A percentile compares a stretch with the other conserved stretches of the same genome.
phyloP scores from a whole-genome alignment of 2,329 filamentous ascomycete species.

The Camptophora hylomeconis region DNA sequence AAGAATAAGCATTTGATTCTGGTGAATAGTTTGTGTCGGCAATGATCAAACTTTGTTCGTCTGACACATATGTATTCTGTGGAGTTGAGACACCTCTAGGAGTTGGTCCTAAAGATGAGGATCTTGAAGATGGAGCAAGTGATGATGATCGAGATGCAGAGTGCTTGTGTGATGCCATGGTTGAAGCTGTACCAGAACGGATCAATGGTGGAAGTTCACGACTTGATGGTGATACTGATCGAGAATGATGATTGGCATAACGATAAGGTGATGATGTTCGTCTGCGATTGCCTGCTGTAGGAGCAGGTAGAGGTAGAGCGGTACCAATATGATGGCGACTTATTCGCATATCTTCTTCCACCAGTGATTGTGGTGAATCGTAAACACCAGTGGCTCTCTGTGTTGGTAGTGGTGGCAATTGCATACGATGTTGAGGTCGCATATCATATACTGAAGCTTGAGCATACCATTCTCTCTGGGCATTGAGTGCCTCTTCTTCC shows the following conservation, averaged over 20 bases:
- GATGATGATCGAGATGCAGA: conserved; percentile 28
- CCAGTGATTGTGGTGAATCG: conserved; percentile 19
- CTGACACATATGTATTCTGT: conserved; percentile 22
- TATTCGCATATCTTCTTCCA: conserved; percentile 22
- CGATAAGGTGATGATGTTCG: conserved; percentile 27
- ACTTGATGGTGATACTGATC: conserved; percentile 31
- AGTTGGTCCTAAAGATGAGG: conserved; percentile 19
- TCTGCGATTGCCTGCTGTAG: too few relatives aligned
- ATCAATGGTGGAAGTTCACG: conserved; percentile 31
- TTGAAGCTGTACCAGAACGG: conserved; percentile 27
- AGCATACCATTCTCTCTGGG: conserved; percentile 22
- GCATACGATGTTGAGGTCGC: conserved; percentile 7
- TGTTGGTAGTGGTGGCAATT: conserved; percentile 9
- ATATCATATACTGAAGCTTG: conserved; percentile 15
- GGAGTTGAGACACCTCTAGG: conserved; percentile 27
- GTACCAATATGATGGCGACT: too few relatives aligned
- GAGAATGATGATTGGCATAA: conserved; percentile 18
- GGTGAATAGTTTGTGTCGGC: conserved; percentile 10
- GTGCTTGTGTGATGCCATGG: conserved; percentile 25
- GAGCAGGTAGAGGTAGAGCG: conserved; percentile 12
- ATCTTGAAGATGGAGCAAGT: conserved; percentile 16
- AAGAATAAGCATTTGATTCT: conserved; percentile 17
- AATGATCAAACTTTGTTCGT: conserved; percentile 14
- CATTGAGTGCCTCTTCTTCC: conserved; percentile 33
- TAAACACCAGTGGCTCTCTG: conserved; percentile 17